Evolutionary conservation across 495 filamentous ascomycete genomes (phyloP).

Genomic region (Talaromyces wortmannii): DNA sequence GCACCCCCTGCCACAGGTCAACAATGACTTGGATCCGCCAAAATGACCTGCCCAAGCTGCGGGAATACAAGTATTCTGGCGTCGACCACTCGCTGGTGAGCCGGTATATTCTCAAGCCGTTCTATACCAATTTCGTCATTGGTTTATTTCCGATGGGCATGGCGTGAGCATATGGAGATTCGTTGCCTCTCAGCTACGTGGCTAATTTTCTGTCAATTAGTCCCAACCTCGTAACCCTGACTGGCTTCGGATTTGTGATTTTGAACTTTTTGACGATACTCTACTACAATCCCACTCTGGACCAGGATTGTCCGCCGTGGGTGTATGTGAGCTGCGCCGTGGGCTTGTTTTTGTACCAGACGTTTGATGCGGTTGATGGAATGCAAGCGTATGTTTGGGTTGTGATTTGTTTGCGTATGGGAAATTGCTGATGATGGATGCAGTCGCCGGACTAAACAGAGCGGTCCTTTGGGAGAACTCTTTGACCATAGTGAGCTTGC

Average conservation of each 20-base stretch:
- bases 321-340: slow-evolving; percentile 88
- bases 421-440: slow-evolving; percentile 14
- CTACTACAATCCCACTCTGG: slow-evolving; percentile 93
- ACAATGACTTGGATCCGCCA: slow-evolving; percentile 85
- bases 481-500: slow-evolving; percentile 79
- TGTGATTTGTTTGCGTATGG: background rate
- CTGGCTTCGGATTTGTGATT: slow-evolving; percentile 86
- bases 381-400: slow-evolving; percentile 67
- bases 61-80: slow-evolving; percentile 85
- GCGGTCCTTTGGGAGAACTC: slow-evolving; percentile 88
- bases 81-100: slow-evolving; percentile 88
- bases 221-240: slow-evolving; percentile 68
- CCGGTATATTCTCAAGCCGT: slow-evolving; percentile 89
- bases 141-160: slow-evolving; percentile 90
- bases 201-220: slow-evolving; percentile 24
- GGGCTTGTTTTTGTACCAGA: slow-evolving; percentile 94
- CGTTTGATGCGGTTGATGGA: slow-evolving; percentile 95
- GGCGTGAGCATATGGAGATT: slow-evolving; percentile 54
- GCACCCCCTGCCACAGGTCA: background rate
- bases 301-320: slow-evolving; percentile 89
- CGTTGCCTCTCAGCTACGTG: slow-evolving; percentile 11
- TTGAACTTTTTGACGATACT: slow-evolving; percentile 87
- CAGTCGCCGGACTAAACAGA: slow-evolving; percentile 82
- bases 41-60: slow-evolving; percentile 78
- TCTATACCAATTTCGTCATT: slow-evolving; percentile 93